Evolutionary conservation across 2,329 filamentous ascomycete genomes (phyloP).

Genomic region (Claviceps pusilla): DNA sequence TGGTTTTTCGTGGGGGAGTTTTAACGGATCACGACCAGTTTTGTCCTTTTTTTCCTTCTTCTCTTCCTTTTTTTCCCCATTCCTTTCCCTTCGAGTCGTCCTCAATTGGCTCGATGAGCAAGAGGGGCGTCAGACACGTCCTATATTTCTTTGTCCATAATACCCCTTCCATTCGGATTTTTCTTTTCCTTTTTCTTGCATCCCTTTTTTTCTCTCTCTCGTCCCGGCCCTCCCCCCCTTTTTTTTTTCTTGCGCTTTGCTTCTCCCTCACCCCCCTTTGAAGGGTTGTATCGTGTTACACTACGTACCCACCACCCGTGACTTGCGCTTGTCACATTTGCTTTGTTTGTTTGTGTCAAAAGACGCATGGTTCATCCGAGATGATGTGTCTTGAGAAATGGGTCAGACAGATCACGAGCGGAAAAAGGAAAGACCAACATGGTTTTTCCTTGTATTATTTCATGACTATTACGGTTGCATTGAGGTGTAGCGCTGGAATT

Average conservation of each 20-base stretch:
- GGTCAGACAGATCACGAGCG: background rate
- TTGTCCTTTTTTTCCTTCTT: background rate
- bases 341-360: too few relatives aligned
- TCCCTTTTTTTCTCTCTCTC: background rate
- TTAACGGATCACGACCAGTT: background rate
- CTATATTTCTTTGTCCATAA: background rate
- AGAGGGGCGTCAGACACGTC: background rate
- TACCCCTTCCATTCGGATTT: background rate
- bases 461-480: conserved; percentile 10
- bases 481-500: background rate
- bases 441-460: conserved; percentile 3
- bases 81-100: too few relatives aligned
- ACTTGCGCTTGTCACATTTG: too few relatives aligned
- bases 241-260: background rate
- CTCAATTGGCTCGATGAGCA: background rate
- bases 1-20: background rate
- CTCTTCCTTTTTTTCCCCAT: background rate
- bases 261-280: background rate
- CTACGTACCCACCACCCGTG: background rate
- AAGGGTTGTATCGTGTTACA: background rate
- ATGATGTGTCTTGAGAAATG: background rate
- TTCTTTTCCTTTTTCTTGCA: background rate
- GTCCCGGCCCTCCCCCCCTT: too few relatives aligned
- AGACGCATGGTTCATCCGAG: too few relatives aligned
- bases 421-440: too few relatives aligned